A percentile compares a stretch with the other conserved stretches of the same genome.
Conservation (phyloP, 805 yeast species). For the Cyberlindnera nakhonratchasimensis region DNA sequence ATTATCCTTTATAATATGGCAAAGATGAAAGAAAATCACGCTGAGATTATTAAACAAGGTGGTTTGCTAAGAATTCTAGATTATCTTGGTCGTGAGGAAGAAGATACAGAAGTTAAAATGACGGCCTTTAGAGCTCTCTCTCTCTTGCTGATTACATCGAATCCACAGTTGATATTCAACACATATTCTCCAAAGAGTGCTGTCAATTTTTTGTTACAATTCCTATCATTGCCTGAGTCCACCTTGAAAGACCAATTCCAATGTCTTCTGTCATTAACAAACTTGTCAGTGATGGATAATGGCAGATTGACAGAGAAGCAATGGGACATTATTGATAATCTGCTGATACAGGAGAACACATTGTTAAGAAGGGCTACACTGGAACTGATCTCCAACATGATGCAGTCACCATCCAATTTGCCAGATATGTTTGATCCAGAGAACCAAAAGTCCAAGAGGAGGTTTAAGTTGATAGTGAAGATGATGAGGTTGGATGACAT, state of each 20-base stretch:
- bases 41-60: slow-evolving; percentile 45
- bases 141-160: slow-evolving; percentile 39
- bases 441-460: slow-evolving; percentile 32
- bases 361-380: slow-evolving; percentile 55
- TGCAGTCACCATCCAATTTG: slow-evolving; percentile 35
- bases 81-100: slow-evolving; percentile 11
- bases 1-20: slow-evolving; percentile 32
- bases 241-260: slow-evolving; percentile 42
- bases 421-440: slow-evolving; percentile 60
- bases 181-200: slow-evolving; percentile 22
- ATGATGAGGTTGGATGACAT: slow-evolving; percentile 37
- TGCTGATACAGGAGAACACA: slow-evolving; percentile 42
- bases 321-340: slow-evolving; percentile 45
- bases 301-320: slow-evolving; percentile 32
- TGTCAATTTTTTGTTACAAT: slow-evolving; percentile 36
- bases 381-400: slow-evolving; percentile 62
- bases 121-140: slow-evolving; percentile 42
- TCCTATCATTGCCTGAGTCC: slow-evolving; percentile 29
- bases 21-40: slow-evolving; percentile 20
- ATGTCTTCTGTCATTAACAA: slow-evolving; percentile 63
- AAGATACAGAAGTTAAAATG: slow-evolving; percentile 12
- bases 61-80: slow-evolving; percentile 36
- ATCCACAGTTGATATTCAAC: slow-evolving; percentile 43
- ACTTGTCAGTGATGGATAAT: slow-evolving; percentile 46
- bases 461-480: slow-evolving; percentile 41